Evolutionary conservation across 768 basidiomycete species (phyloP), one percentile per base, ranked within the genome.

Genomic region (Mycena floridula): DNA sequence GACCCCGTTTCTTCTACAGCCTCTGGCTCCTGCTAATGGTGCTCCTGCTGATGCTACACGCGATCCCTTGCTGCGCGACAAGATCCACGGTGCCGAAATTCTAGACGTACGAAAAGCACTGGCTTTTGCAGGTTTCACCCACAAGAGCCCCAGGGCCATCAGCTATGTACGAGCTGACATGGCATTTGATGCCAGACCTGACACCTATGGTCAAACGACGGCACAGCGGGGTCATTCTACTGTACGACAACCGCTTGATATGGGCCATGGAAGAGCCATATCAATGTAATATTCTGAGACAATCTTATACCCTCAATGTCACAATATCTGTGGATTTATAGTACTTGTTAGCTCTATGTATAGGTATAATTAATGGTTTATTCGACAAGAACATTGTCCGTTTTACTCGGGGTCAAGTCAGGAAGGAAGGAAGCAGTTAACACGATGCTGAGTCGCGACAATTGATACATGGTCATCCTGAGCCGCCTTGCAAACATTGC

Each of bases 71-170:
- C 77, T 97, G 45, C 77, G 82, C 43, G 79, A 97, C 67, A 84
- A 84, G 62, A 69, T 83, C 43, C 84, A 96, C 59, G 94, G 95
- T 37, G 77, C 80, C 49, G 78, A 89, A 59, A 84, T 96, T 50
- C 73, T 98, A 59, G 81, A 89, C 56, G 82, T 94, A 50, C 83
- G 94, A 55, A 97, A 98, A 68, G 82, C 85, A 37, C 71, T 90
- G 37, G 91, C 92, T 18, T 95, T 93, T 64, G 88, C 85, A 47
- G 89, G 89, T 41, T 91, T 91, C 67, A 90, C 89, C 25, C 89
- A 92, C 69, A 90, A 85, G 73, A 88, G 84, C 55, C 89, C 89
- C 49, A 82, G 88, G 49, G 73, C 74, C 45, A 78, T 90, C 63
- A 84, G 69, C 60, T 90, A 89, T 63, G 70, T 79, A 54, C 75